These are phyloP conservation scores for Neospora caninum DNA, from an alignment of 169 alveolate species.

Conservation along the genomic window DNA sequence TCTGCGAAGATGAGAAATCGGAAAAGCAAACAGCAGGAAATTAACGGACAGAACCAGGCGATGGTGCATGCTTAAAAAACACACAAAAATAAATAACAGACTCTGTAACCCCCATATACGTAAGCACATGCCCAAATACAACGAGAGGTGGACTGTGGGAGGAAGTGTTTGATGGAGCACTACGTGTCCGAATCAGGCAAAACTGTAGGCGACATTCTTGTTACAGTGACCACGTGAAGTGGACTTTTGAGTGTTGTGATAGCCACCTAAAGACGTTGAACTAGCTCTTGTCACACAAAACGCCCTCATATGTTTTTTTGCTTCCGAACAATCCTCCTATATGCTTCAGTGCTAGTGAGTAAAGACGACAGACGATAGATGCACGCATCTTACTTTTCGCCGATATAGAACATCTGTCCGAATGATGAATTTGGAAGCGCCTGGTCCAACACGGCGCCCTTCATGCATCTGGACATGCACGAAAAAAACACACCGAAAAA, in stretches of 20 bases:
- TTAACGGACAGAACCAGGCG: background rate
- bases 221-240: background rate
- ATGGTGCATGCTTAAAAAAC: background rate
- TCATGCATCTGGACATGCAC: conserved; percentile 74
- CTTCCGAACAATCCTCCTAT: background rate
- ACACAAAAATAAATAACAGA: background rate
- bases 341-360: no score
- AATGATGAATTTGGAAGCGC: conserved; percentile 71
- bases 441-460: conserved; percentile 72
- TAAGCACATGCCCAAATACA: background rate
- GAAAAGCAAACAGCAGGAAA: background rate
- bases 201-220: no score
- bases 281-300: background rate
- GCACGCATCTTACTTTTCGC: conserved; percentile 53
- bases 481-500: background rate
- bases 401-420: conserved; percentile 74
- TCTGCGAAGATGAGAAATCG: background rate
- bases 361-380: no score
- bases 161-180: no score
- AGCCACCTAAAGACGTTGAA: background rate
- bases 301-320: no score
- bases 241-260: background rate
- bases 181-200: no score
- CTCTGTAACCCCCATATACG: background rate
- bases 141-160: no score